phyloP scores from a whole-genome alignment of 139 green algal genomes.

The Zygnema cylindricum region DNA sequence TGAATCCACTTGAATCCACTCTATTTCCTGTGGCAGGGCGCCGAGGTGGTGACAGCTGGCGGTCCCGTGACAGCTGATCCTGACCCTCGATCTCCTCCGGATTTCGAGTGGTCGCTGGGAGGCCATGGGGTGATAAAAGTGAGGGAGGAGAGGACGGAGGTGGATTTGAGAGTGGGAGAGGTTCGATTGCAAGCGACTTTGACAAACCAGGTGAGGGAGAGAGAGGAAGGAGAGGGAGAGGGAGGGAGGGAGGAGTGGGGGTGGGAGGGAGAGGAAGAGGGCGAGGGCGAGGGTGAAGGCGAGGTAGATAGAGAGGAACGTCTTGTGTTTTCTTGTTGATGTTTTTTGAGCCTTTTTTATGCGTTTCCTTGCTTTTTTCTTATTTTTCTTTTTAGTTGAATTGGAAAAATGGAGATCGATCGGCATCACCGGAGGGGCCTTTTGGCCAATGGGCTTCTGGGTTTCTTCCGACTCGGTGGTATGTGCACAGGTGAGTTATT shows the following conservation, averaged over 20 bases:
- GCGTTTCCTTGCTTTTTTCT: background rate
- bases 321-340: too few relatives aligned
- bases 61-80: background rate
- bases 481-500: constrained; percentile 17
- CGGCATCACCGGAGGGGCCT: background rate
- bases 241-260: too few relatives aligned
- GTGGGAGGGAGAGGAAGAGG: too few relatives aligned
- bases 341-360: too few relatives aligned
- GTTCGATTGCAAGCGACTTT: background rate
- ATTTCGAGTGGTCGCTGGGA: background rate
- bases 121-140: background rate
- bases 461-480: background rate
- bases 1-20: too few relatives aligned
- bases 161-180: background rate
- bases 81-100: background rate
- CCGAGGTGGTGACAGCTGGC: background rate
- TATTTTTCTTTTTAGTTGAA: background rate
- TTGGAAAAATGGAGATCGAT: background rate
- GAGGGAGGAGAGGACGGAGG: background rate
- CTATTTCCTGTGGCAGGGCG: too few relatives aligned
- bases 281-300: too few relatives aligned
- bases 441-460: background rate
- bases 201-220: background rate
- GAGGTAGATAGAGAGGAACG: too few relatives aligned
- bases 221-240: too few relatives aligned